A percentile compares a stretch with the other conserved stretches of the same genome.
These are phyloP conservation scores for Penstemon newberryi DNA, from an alignment of 257 asterid genomes.

Conservation along the genomic window DNA sequence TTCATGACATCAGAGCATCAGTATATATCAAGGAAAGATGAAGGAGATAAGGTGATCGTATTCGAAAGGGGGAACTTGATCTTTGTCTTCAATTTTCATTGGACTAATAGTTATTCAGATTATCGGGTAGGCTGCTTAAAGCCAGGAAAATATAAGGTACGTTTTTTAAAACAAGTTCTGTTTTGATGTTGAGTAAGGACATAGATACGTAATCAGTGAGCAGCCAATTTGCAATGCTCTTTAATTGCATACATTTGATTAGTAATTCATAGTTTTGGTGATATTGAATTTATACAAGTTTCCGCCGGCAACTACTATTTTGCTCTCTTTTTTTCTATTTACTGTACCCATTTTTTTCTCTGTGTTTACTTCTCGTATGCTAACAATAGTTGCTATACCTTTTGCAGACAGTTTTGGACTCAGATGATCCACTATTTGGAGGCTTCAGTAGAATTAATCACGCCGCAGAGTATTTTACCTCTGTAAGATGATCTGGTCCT, in stretches of 20 bases:
- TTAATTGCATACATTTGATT: not conserved
- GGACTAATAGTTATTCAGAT: slow-evolving; percentile 79
- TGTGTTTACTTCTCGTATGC: not conserved
- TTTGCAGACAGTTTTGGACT: slow-evolving; percentile 78
- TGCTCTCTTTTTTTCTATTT: not conserved
- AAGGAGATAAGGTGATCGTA: slow-evolving; percentile 72
- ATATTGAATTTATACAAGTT: not conserved
- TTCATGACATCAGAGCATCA: slow-evolving; percentile 95
- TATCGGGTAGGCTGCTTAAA: slow-evolving; percentile 80
- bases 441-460: slow-evolving; percentile 78
- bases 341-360: not conserved
- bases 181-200: not conserved
- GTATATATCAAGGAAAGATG: slow-evolving; percentile 79
- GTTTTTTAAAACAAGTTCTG: not conserved
- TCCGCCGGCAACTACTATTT: slow-evolving; percentile 7
- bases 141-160: slow-evolving; percentile 96
- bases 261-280: not conserved
- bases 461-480: slow-evolving; percentile 71
- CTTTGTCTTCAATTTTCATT: slow-evolving; percentile 90
- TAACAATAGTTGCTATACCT: not conserved
- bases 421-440: slow-evolving; percentile 70
- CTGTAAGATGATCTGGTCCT: slow-evolving; percentile 47
- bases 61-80: slow-evolving; percentile 85
- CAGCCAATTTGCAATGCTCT: not conserved
- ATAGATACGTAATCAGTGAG: not conserved